Evolutionary conservation across 140 eudicot species (phyloP), one percentile per base, ranked within the genome.

Genomic region (Oenanthe javanica): DNA sequence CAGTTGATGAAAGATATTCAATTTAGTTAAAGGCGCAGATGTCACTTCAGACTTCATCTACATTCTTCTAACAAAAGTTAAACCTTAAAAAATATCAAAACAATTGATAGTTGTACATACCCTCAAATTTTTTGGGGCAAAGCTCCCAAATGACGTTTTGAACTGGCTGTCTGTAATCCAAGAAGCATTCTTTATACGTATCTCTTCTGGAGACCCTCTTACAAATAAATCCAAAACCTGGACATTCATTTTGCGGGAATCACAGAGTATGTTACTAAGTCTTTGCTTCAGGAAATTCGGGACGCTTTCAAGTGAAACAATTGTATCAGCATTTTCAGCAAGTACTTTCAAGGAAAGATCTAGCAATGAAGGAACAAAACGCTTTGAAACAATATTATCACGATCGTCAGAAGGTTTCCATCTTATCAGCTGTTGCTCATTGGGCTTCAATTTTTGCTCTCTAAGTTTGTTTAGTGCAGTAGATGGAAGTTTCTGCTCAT

Each of bases 181-280:
- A 15, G 95, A 86, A 75, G 90, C 87, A 59, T 88, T 87, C 67
- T 84, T 84, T 57, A 92, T 23, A 14, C 96, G 84, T 80, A 92
- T 90, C 82, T 87, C 93, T 70, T 83, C 73, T 46, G 96, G 93
- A 61, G 91, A 86, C 48, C 85, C 90, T 76, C 71, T 77, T 10
- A 87, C 63, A 75, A 92, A 84, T 79, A 89, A 86, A 51, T 87
- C 75, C 59, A 92, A 70, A 55, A 84, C 54, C 72, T 76, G 84
- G 19, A 52, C 55, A 77, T 81, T 77, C 97, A 92, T 88, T 80
- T 75, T 84, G 49, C 88, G 66, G 1, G 57, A 73, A 83, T 88
- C 91, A 79, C 96, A 90, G 31, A 92, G 80, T 81, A 81, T 5
- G 49, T 84, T 81, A 79, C 81, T 42, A 11, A 92, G 82, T 79